Evolutionary conservation across 768 basidiomycete genomes (phyloP), one percentile per base, ranked within the genome.

Genomic region (Dioszegia crocea): DNA sequence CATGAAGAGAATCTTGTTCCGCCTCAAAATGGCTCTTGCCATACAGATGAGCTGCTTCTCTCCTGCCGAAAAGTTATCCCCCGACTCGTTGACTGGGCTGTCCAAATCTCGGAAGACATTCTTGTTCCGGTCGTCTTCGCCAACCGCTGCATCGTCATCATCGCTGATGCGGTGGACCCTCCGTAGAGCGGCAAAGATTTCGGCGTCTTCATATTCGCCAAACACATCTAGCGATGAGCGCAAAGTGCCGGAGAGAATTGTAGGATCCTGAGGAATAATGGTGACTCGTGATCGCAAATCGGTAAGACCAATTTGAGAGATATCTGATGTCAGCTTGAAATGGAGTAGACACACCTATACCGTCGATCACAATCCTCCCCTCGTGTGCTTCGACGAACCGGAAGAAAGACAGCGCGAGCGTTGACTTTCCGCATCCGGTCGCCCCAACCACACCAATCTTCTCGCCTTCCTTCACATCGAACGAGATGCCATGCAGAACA

Each of bases 11-110:
- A 91, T 80, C 66, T 83, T 88, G 39, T 87, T 85, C 8, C 87
- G 81, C 73, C 87, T 87, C 24, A 91, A 74, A 60, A 91, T 89
- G 1, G 89, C 88, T 54, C 89, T 82, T 4, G 89, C 89, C 88
- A 91, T 89, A 71, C 76, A 89, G 8, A 91, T 79, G n/a, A 91
- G 76, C 74, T 91, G 89, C 67, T 88, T 89, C 78, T 90, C 87
- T 30, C 67, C 71, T 54, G 65, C 69, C 0, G 88, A 89, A 73
- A 92, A 91, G 78, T 91, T 93, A 19, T 93, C 91, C 17, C 88
- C 89, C 1, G 87, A 88, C 78, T 92, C 89, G 31, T 62, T 64
- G 57, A 77, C 76, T 4, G 66, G 56, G 40, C 67, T 74, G 27
- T 54, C 52, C 14, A 77, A 62, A 53, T 75, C 65, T 29, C 51